Percentiles rank a stretch among this genome's conserved stretches.
Conservation (phyloP, 1,284 basidiomycete genomes). For the Fomitopsis pinicola region DNA sequence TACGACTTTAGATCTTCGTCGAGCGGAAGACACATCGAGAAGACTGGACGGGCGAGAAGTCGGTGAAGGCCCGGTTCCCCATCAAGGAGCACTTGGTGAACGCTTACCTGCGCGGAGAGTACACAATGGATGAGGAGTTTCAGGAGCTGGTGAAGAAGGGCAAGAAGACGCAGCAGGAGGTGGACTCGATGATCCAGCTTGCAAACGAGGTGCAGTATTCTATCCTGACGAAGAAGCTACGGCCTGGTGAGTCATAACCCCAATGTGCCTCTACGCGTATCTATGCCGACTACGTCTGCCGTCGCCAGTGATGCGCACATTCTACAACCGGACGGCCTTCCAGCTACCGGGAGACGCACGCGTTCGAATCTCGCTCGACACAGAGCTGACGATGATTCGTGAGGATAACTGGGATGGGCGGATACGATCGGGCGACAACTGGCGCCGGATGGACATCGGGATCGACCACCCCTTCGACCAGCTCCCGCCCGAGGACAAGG, state of each 20-base stretch:
- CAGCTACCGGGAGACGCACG: conserved; percentile 97
- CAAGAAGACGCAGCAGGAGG: conserved; percentile 92
- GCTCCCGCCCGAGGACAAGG: conserved; percentile 78
- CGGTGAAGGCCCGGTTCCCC: conserved; percentile 96
- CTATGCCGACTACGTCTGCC: background rate
- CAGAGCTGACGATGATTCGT: conserved; percentile 89
- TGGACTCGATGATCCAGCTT: conserved; percentile 93
- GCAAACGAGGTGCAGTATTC: conserved; percentile 96
- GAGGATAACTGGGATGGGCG: conserved; percentile 97
- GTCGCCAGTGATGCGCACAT: conserved; percentile 85
- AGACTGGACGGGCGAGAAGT: conserved; percentile 99
- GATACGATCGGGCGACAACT: conserved; percentile 80
- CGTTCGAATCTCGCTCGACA: conserved; percentile 97
- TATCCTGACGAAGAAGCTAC: conserved; percentile 78
- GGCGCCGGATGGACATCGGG: conserved; percentile 92
- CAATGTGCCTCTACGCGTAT: background rate
- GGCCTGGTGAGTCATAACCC: conserved; percentile 57
- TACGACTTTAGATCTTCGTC: conserved; percentile 76
- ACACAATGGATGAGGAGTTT: conserved; percentile 94
- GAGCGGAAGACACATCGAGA: conserved; percentile 99
- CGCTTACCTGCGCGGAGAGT: conserved; percentile 85
- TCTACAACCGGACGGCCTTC: conserved; percentile 99
- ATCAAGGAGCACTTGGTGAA: conserved; percentile 96
- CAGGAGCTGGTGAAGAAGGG: conserved; percentile 86
- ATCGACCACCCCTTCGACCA: conserved; percentile 91